Evolutionary conservation across 495 filamentous ascomycete species (phyloP).

Genomic region (Achaetomiella virescens): DNA sequence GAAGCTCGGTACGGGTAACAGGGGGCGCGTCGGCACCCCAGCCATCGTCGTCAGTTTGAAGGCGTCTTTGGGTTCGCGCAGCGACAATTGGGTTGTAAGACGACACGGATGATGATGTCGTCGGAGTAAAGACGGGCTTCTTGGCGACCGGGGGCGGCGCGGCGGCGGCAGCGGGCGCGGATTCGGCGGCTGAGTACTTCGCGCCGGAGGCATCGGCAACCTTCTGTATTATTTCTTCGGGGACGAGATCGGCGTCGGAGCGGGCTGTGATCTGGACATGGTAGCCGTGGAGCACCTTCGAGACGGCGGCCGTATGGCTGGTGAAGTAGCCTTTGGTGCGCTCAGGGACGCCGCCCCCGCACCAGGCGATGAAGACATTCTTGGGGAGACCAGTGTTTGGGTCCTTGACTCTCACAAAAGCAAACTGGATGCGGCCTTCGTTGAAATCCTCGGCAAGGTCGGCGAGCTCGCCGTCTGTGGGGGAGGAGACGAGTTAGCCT

Average conservation of each 20-base stretch:
- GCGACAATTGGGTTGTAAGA: slow-evolving; percentile 59
- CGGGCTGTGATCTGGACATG: slow-evolving; percentile 96
- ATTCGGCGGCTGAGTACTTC: slow-evolving; percentile 70
- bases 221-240: slow-evolving; percentile 83
- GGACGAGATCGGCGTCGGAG: slow-evolving; percentile 78
- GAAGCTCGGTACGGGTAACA: slow-evolving; percentile 76
- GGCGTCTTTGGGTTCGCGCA: slow-evolving; percentile 42
- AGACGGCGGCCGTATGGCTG: slow-evolving; percentile 80
- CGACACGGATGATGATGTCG: slow-evolving; percentile 56
- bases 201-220: slow-evolving; percentile 94
- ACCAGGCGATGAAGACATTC: slow-evolving; percentile 92
- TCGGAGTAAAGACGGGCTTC: slow-evolving; percentile 87
- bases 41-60: slow-evolving; percentile 60
- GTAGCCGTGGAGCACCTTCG: slow-evolving; percentile 90
- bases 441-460: slow-evolving; percentile 97
- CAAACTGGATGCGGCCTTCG: slow-evolving; percentile 93
- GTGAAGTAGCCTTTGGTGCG: slow-evolving; percentile 97
- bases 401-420: slow-evolving; percentile 93
- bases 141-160: slow-evolving; percentile 63
- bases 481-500: slow-evolving; percentile 7
- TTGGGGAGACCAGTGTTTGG: slow-evolving; percentile 88
- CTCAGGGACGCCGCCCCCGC: slow-evolving; percentile 96
- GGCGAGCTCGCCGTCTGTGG: slow-evolving; percentile 83
- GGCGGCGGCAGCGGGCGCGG: slow-evolving; percentile 43
- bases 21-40: slow-evolving; percentile 95